These are phyloP conservation scores for Blastocystis sp. DNA, from an alignment of 352 stramenopile genomes.

Conservation along the genomic window DNA sequence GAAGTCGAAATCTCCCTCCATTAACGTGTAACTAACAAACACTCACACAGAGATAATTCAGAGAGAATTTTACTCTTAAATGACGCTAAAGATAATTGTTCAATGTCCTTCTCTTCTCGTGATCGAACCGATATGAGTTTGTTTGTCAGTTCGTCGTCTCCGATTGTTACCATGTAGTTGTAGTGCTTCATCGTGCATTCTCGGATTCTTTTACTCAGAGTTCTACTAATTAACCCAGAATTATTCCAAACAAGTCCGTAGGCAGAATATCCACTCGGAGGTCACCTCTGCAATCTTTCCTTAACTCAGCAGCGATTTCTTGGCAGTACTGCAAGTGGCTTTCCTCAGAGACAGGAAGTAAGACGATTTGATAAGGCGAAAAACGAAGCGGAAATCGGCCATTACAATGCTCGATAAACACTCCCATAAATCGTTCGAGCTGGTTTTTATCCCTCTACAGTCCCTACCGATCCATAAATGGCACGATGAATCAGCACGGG, in stretches of 20 bases:
- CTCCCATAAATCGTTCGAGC: conserved; percentile 52
- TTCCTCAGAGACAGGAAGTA: neutral
- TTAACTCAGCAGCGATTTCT: neutral
- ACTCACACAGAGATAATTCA: conserved; percentile 22
- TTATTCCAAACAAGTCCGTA: conserved; percentile 87
- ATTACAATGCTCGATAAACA: conserved; percentile 62
- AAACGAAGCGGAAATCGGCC: conserved; percentile 45
- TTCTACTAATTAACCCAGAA: conserved; percentile 85
- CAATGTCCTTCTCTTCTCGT: conserved; percentile 82
- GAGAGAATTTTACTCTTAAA: conserved; percentile 70
- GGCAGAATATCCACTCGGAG: conserved; percentile 45
- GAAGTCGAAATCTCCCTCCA: neutral
- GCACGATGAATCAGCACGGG: conserved; percentile 88
- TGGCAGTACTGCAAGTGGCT: conserved; percentile 17
- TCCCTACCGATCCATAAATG: conserved; percentile 54
- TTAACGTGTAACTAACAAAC: neutral
- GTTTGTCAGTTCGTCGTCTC: conserved; percentile 79
- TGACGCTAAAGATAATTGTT: conserved; percentile 83
- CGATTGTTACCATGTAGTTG: conserved; percentile 96
- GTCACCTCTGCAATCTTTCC: neutral
- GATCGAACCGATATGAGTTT: conserved; percentile 85
- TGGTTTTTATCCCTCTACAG: neutral
- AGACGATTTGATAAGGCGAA: conserved; percentile 30
- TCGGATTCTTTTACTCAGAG: conserved; percentile 95
- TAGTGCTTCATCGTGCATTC: conserved; percentile 91